Evolutionary conservation across 495 filamentous ascomycete genomes (phyloP), one percentile per base, ranked within the genome.

Genomic region (Clohesyomyces aquaticus): DNA sequence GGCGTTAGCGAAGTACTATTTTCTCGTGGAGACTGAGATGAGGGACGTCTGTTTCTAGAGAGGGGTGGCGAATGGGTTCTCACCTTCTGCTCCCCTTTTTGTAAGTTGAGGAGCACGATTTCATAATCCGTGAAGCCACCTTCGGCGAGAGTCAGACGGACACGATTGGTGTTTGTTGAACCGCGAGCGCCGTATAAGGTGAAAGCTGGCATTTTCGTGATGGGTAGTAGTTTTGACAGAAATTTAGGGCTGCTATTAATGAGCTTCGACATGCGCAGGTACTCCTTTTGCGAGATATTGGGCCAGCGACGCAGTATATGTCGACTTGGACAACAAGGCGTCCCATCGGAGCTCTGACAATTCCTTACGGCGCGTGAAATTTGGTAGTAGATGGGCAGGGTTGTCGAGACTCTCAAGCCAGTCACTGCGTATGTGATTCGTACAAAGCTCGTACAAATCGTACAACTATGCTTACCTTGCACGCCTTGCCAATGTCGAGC

Each of bases 41-140:
- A 55, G 22, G 14, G 3, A 22, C 9, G 26, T 32, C 23, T 29
- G 38, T 55, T 55, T 21, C 21, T 35, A 32, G 42, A 29, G 25
- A 58, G 48, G 29, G 38, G 41, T n/a, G 8, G 4, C 25, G 9
- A 8, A 22, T 12, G 19, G 12, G 8, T 10, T 43, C 59, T 18
- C 35, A 61, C 59, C 59, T 61, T 61, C 35, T 61, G 59, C 26
- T 61, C 59, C 28, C 59, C 59, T 46, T 61, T 61, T 18, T 53
- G 35, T 3, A 61, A 35, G 48, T 61, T 54, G 59, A 61, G 32
- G 26, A 54, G 47, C 48, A 53, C 48, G 10, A 61, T 27, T 54
- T 61, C 59, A 48, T 53, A 61, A 46, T 61, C 59, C 2, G 59
- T 61, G 49, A 61, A 61, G 38, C 59, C 59, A 23, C 59, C 59